Conservation (phyloP, 2,329 filamentous ascomycete species). For the Sclerotinia sclerotiorum region DNA sequence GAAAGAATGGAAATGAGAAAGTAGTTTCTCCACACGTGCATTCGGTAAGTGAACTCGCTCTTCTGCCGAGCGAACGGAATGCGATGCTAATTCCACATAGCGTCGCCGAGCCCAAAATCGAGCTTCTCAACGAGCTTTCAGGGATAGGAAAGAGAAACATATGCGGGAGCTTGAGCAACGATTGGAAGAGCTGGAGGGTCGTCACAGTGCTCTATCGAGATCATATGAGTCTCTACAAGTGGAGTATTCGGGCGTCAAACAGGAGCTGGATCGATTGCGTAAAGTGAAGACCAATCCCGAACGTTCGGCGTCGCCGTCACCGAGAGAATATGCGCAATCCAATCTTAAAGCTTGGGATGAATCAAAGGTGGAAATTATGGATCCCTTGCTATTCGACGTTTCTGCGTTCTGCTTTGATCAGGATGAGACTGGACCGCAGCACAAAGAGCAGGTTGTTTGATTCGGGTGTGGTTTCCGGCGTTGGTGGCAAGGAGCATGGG, state of each 20-base stretch:
- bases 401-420: constrained; percentile 40
- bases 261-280: constrained; percentile 38
- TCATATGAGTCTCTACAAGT: constrained; percentile 53
- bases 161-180: constrained; percentile 62
- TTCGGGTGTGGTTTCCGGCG: constrained; percentile 15
- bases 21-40: constrained; percentile 40
- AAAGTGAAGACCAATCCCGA: constrained; percentile 28
- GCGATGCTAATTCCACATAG: constrained; percentile 39
- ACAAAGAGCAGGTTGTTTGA: constrained; percentile 13
- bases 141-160: constrained; percentile 63
- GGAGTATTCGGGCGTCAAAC: constrained; percentile 39
- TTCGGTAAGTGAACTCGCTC: constrained; percentile 33
- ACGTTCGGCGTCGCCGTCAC: constrained; percentile 14
- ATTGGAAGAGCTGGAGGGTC: constrained; percentile 53
- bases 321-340: constrained; percentile 24
- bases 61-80: background rate
- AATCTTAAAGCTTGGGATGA: constrained; percentile 31
- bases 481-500: constrained; percentile 15
- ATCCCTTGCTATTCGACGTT: constrained; percentile 39
- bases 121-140: constrained; percentile 60
- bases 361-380: constrained; percentile 34
- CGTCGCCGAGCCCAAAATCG: constrained; percentile 60
- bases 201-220: constrained; percentile 55
- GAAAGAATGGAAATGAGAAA: constrained; percentile 38
- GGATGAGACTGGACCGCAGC: constrained; percentile 28